Conservation (phyloP, 2,329 filamentous ascomycete species). For the Teratosphaeria destructans region DNA sequence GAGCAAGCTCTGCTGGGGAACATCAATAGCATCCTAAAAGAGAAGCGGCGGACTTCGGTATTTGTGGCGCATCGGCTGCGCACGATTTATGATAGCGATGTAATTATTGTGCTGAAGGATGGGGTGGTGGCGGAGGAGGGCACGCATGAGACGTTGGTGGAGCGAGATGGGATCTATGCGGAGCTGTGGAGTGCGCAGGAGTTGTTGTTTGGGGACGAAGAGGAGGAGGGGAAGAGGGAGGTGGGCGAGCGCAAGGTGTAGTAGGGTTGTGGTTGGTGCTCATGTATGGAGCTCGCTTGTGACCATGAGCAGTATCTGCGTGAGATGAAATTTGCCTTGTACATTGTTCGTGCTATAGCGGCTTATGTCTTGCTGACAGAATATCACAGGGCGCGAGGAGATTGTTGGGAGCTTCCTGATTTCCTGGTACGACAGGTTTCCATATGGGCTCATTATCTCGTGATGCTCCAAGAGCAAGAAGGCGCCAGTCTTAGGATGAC, state of each 20-base stretch:
- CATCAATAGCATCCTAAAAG: constrained; percentile 83
- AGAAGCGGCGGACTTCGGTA: constrained; percentile 81
- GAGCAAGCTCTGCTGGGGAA: constrained; percentile 84
- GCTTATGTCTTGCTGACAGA: too few relatives aligned
- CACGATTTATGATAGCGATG: constrained; percentile 84
- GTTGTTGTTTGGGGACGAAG: constrained; percentile 26
- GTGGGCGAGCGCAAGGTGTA: not conserved
- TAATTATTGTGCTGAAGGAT: constrained; percentile 82
- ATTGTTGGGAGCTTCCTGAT: too few relatives aligned
- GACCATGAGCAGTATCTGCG: too few relatives aligned
- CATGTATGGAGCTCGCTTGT: not conserved
- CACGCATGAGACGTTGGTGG: constrained; percentile 74
- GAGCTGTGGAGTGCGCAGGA: constrained; percentile 66
- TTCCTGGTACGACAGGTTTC: too few relatives aligned
- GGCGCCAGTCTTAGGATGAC: too few relatives aligned
- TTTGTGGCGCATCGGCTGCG: constrained; percentile 88
- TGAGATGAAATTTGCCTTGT: too few relatives aligned
- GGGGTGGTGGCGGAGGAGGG: constrained; percentile 82
- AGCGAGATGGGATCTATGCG: constrained; percentile 68
- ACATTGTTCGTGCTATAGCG: too few relatives aligned
- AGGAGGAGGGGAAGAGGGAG: not conserved
- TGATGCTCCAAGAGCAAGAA: too few relatives aligned
- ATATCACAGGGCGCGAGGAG: too few relatives aligned
- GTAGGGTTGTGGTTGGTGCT: not conserved
- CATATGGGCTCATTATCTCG: too few relatives aligned